These are phyloP conservation scores for Cucumis hystrix DNA, from an alignment of 306 rosid genomes.

Conservation along the genomic window DNA sequence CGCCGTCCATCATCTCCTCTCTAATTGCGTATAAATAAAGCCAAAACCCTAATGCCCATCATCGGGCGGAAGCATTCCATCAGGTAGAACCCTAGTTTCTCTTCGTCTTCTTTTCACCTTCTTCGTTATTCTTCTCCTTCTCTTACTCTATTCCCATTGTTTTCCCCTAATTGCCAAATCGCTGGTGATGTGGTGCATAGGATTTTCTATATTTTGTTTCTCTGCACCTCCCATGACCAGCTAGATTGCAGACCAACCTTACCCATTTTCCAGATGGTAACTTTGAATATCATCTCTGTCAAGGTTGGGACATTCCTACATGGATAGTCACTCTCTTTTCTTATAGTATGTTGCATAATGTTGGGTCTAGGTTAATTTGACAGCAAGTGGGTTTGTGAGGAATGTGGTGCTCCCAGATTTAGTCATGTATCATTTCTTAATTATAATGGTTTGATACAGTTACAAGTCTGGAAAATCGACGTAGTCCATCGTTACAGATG, in stretches of 20 bases:
- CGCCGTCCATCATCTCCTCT: background rate
- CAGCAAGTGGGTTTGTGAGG: background rate
- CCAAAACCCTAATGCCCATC: background rate
- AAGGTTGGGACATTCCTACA: constrained; percentile 20
- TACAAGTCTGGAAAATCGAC: constrained; percentile 24
- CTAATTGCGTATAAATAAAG: background rate
- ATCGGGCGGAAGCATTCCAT: background rate
- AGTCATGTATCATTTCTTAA: constrained; percentile 37
- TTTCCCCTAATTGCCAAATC: background rate
- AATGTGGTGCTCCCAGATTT: constrained; percentile 21
- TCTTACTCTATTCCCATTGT: background rate
- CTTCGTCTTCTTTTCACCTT: background rate
- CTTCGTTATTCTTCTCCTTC: background rate
- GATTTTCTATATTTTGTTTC: constrained; percentile 7
- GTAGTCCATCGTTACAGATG: constrained; percentile 34
- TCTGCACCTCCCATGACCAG: constrained; percentile 36
- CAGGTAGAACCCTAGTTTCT: background rate
- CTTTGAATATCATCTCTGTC: constrained; percentile 22
- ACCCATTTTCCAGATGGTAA: constrained; percentile 15
- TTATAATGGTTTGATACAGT: constrained; percentile 6
- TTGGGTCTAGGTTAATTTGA: background rate
- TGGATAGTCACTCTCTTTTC: background rate
- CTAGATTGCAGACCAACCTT: constrained; percentile 17
- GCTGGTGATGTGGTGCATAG: constrained; percentile 32
- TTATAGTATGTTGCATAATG: background rate